phyloP scores from a whole-genome alignment of 495 filamentous ascomycete species.

The Aspergillus hancockii region DNA sequence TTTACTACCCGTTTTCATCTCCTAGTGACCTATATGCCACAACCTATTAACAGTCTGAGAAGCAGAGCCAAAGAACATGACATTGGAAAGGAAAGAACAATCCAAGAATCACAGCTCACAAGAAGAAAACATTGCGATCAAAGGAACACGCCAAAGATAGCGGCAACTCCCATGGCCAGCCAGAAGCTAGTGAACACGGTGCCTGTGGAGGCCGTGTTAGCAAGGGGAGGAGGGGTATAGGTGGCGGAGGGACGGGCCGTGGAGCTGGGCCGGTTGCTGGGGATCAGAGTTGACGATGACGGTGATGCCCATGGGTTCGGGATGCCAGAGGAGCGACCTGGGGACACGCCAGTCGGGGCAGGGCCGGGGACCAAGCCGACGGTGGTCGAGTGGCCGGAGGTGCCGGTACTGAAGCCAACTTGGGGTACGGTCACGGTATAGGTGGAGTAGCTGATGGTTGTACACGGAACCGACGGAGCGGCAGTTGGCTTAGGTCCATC shows the following conservation, averaged over 20 bases:
- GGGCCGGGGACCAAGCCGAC: slow-evolving; percentile 26
- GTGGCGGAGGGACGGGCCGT: neutral
- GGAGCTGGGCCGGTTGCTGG: neutral
- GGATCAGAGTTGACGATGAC: neutral
- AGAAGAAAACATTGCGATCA: neutral
- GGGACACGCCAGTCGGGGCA: slow-evolving; percentile 16
- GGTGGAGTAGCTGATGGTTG: slow-evolving; percentile 63
- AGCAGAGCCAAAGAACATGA: neutral
- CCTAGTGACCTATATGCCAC: neutral
- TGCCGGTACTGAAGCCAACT: slow-evolving; percentile 65
- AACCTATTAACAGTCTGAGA: slow-evolving; percentile 1
- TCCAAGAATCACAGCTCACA: neutral
- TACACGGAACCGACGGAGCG: slow-evolving; percentile 43
- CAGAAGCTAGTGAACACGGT: slow-evolving; percentile 3
- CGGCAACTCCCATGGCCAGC: slow-evolving; percentile 8
- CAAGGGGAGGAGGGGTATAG: slow-evolving; percentile 6
- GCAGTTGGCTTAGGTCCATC: slow-evolving; percentile 27
- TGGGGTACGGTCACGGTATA: slow-evolving; percentile 73
- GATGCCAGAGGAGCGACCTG: slow-evolving; percentile 6
- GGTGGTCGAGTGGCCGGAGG: slow-evolving; percentile 28
- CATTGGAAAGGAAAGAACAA: neutral
- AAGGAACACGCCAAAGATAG: slow-evolving; percentile 1
- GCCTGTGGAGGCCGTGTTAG: slow-evolving; percentile 4
- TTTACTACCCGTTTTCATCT: neutral
- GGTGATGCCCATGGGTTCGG: slow-evolving; percentile 17